Evolutionary conservation across 2,329 filamentous ascomycete genomes (phyloP).

Genomic region (Periglandula ipomoeae): DNA sequence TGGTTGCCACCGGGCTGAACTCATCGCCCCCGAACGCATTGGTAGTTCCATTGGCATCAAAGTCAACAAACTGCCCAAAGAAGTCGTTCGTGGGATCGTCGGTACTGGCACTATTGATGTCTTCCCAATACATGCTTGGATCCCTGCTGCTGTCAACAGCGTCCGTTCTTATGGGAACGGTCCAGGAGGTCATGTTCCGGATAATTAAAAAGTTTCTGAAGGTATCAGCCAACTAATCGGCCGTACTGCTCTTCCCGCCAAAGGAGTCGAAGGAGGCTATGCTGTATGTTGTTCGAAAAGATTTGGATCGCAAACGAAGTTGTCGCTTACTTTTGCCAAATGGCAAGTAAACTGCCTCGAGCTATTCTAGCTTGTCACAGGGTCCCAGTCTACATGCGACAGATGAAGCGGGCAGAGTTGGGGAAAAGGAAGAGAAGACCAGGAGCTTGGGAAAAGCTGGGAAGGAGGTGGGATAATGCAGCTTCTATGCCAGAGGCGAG

Average conservation of each 20-base stretch:
- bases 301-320: not conserved
- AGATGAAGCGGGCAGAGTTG: not conserved
- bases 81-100: conserved; percentile 23
- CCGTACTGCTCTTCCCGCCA: not conserved
- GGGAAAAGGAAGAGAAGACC: not conserved
- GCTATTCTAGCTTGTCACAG: not conserved
- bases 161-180: conserved; percentile 24
- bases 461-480: not conserved
- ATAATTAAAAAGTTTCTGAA: not conserved
- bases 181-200: conserved; percentile 26
- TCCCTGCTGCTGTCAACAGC: conserved; percentile 25
- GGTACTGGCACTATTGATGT: conserved; percentile 19
- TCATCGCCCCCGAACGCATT: conserved; percentile 13
- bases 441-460: not conserved
- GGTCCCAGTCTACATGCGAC: not conserved
- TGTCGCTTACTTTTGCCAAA: not conserved
- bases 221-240: not conserved
- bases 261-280: not conserved
- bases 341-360: not conserved
- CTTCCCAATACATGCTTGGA: conserved; percentile 26
- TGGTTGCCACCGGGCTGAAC: conserved; percentile 12
- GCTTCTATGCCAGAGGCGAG: not conserved
- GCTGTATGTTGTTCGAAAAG: not conserved
- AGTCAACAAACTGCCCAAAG: conserved; percentile 29
- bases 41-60: conserved; percentile 20